A percentile compares a stretch with the other conserved stretches of the same genome.
phyloP scores from a whole-genome alignment of 257 asterid species.

The Anisodus acutangulus region DNA sequence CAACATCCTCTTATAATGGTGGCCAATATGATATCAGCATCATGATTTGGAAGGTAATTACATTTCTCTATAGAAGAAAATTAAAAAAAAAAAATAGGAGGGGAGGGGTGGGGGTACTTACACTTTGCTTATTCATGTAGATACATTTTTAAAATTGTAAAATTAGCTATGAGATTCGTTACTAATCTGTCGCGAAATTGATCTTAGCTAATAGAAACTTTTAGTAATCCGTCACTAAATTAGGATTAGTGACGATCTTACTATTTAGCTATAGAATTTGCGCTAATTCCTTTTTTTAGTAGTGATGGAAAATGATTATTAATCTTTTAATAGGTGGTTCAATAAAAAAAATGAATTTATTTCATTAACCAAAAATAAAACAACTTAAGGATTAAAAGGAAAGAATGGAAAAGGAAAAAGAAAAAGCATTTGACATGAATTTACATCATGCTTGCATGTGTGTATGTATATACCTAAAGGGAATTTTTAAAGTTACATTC shows the following conservation, averaged over 20 bases:
- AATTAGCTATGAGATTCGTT: no score
- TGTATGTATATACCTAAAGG: slow-evolving; percentile 28
- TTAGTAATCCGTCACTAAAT: no score
- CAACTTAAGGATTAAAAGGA: not conserved
- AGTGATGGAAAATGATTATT: not conserved
- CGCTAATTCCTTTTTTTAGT: no score
- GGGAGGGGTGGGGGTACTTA: no score
- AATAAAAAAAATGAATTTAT: not conserved
- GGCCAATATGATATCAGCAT: slow-evolving; percentile 91
- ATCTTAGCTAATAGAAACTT: no score
- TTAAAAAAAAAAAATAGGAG: no score
- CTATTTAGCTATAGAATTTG: no score
- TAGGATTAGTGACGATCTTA: no score
- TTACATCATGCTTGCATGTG: slow-evolving; percentile 48
- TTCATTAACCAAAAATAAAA: not conserved
- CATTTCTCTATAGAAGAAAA: not conserved
- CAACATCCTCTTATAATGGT: slow-evolving; percentile 69
- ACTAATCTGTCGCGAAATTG: no score
- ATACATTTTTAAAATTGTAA: no score
- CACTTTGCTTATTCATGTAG: not conserved
- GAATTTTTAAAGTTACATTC: slow-evolving; percentile 32
- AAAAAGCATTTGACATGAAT: slow-evolving; percentile 29
- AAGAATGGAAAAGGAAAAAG: not conserved
- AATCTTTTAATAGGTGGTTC: not conserved
- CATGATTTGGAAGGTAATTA: slow-evolving; percentile 83